Conservation (phyloP, 768 basidiomycete genomes). For the Auricularia auricula-judae region DNA sequence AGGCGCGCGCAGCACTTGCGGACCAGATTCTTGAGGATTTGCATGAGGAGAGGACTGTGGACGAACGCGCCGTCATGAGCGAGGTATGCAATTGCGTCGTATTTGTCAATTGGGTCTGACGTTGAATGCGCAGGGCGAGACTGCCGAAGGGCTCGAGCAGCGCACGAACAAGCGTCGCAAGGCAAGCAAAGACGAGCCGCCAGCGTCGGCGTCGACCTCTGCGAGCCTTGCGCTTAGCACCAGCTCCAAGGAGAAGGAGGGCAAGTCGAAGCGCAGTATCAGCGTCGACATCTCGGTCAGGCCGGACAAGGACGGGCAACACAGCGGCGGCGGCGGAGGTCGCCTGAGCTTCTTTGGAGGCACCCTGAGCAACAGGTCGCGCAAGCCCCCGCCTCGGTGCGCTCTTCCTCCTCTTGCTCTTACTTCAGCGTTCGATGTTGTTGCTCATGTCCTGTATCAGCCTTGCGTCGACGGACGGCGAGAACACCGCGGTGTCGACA, state of each 20-base stretch:
- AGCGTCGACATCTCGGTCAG: conserved; percentile 26
- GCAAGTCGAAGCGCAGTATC: conserved; percentile 37
- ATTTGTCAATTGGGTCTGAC: background rate
- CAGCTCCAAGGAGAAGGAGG: background rate
- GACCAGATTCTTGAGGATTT: background rate
- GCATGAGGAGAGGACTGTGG: conserved; percentile 24
- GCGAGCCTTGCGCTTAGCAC: background rate
- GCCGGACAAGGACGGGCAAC: conserved; percentile 3
- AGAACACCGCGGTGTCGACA: background rate
- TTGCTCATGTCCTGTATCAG: too few species aligned
- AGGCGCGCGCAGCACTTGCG: conserved; percentile 26
- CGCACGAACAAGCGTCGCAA: background rate
- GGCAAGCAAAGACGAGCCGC: background rate
- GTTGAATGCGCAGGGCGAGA: background rate
- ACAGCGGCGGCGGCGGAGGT: conserved; percentile 23
- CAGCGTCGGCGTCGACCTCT: background rate
- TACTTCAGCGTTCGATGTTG: background rate
- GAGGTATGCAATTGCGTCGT: conserved; percentile 38
- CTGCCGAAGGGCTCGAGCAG: background rate
- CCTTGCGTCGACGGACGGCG: background rate
- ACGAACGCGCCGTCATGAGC: conserved; percentile 51
- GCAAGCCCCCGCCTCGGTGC: conserved; percentile 77
- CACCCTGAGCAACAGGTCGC: conserved; percentile 47
- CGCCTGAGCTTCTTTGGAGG: conserved; percentile 78
- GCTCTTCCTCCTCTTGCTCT: conserved; percentile 16